A percentile compares a stretch with the other conserved stretches of the same genome.
Conservation (phyloP, 1,284 basidiomycete species). For the Stygiomarasmius scandens region DNA sequence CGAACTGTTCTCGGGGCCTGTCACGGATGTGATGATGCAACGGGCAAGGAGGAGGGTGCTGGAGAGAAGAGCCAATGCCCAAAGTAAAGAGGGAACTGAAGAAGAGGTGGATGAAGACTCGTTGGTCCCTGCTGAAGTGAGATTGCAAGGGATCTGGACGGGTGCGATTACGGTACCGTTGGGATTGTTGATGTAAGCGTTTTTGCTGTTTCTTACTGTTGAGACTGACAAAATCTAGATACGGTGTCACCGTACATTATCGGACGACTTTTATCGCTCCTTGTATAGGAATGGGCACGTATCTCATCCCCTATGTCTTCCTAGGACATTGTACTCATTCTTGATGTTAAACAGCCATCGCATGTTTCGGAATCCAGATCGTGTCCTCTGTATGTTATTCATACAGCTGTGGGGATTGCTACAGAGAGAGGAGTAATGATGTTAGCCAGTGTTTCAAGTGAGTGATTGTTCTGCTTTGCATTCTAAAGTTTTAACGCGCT, state of each 20-base stretch:
- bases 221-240: too few relatives aligned
- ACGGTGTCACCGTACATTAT: constrained; percentile 35
- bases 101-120: too few relatives aligned
- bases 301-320: not conserved
- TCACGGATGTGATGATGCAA: constrained; percentile 37
- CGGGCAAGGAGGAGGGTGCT: constrained; percentile 30
- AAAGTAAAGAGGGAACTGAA: too few relatives aligned
- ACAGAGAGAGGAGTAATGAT: constrained; percentile 33
- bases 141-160: constrained; percentile 38
- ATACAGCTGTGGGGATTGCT: constrained; percentile 39
- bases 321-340: not conserved
- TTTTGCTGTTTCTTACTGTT: too few relatives aligned
- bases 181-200: constrained; percentile 33
- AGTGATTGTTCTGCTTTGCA: too few relatives aligned
- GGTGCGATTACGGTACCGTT: constrained; percentile 34
- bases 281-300: constrained; percentile 39
- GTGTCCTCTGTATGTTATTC: constrained; percentile 36
- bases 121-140: constrained; percentile 34
- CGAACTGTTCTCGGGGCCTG: constrained; percentile 36
- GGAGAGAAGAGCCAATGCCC: too few relatives aligned
- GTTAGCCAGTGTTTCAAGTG: constrained; percentile 38
- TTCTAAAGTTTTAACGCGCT: too few relatives aligned
- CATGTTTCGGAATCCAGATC: constrained; percentile 39
- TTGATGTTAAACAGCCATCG: constrained; percentile 30
- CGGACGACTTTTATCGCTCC: constrained; percentile 34